Evolutionary conservation across 371 early-diverging fungal species (phyloP).

Genomic region (Amoeboradix gromovi): DNA sequence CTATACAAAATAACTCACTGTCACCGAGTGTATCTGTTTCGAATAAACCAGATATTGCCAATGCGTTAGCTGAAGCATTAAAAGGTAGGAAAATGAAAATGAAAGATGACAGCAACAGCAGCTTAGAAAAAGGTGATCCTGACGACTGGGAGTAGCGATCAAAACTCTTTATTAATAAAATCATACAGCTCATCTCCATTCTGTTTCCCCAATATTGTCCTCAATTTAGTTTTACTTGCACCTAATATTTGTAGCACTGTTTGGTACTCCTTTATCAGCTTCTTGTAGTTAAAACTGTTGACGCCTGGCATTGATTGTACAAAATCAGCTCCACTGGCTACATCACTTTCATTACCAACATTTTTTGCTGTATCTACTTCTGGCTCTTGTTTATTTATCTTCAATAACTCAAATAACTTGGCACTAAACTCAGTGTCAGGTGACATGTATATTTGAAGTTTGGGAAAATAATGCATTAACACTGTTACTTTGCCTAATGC

Average conservation of each 20-base stretch:
- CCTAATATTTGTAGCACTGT: not conserved
- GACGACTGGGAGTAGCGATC: no score
- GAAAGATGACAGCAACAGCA: no score
- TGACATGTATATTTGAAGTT: constrained; percentile 62
- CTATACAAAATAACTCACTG: no score
- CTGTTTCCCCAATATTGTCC: not conserved
- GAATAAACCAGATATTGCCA: no score
- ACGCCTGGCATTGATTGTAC: not conserved
- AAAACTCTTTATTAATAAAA: not conserved
- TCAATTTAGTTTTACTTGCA: not conserved
- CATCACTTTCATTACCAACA: constrained; percentile 33
- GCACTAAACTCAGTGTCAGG: constrained; percentile 53
- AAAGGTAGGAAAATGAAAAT: no score
- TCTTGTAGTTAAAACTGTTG: not conserved
- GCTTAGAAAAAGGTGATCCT: no score
- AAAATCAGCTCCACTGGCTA: constrained; percentile 24
- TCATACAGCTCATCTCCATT: not conserved
- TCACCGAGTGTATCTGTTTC: no score
- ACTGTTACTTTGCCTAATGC: constrained; percentile 9
- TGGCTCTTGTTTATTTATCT: constrained; percentile 16
- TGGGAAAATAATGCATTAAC: constrained; percentile 53
- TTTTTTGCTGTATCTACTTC: constrained; percentile 29
- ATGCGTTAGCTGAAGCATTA: no score
- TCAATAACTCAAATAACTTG: constrained; percentile 55
- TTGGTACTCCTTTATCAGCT: not conserved